These are phyloP conservation scores for Termitomyces sp. DNA, from an alignment of 768 basidiomycete genomes.

Conservation along the genomic window DNA sequence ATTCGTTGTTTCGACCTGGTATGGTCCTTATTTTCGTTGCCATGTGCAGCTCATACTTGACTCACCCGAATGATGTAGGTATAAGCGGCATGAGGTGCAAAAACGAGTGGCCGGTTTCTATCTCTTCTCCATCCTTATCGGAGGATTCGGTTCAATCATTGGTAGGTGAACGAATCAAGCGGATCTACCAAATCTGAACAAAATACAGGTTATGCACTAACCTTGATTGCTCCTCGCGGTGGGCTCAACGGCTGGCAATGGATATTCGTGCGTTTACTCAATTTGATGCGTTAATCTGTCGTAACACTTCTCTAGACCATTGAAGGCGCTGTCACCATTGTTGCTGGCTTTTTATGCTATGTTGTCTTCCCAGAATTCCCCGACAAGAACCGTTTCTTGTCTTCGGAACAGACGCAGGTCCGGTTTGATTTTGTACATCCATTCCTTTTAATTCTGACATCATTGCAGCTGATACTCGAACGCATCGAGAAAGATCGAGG, in stretches of 20 bases:
- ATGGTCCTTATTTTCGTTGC: background rate
- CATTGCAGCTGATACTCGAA: slow-evolving; percentile 14
- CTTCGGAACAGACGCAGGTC: slow-evolving; percentile 28
- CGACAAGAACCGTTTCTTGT: slow-evolving; percentile 26
- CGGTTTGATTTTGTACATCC: background rate
- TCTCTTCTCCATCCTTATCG: slow-evolving; percentile 23
- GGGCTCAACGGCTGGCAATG: slow-evolving; percentile 21
- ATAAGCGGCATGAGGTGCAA: slow-evolving; percentile 37
- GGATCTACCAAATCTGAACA: background rate
- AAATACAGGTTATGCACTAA: slow-evolving; percentile 12
- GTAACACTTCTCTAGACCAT: slow-evolving; percentile 14
- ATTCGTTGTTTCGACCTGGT: slow-evolving; percentile 37
- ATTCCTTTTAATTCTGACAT: background rate
- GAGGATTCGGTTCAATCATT: slow-evolving; percentile 23
- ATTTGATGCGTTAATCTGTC: background rate
- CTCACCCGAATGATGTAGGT: slow-evolving; percentile 13
- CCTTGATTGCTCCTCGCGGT: slow-evolving; percentile 9
- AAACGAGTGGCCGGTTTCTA: slow-evolving; percentile 29
- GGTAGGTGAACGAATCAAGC: slow-evolving; percentile 1
- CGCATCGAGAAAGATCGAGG: slow-evolving; percentile 32
- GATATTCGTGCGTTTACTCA: slow-evolving; percentile 18
- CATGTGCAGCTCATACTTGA: background rate
- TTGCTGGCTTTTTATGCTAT: slow-evolving; percentile 17
- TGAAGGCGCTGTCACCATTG: slow-evolving; percentile 20
- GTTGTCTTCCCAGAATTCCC: slow-evolving; percentile 21